A percentile compares a stretch with the other conserved stretches of the same genome.
Conservation (phyloP, 169 alveolate species). For the Perkinsus marinus region DNA sequence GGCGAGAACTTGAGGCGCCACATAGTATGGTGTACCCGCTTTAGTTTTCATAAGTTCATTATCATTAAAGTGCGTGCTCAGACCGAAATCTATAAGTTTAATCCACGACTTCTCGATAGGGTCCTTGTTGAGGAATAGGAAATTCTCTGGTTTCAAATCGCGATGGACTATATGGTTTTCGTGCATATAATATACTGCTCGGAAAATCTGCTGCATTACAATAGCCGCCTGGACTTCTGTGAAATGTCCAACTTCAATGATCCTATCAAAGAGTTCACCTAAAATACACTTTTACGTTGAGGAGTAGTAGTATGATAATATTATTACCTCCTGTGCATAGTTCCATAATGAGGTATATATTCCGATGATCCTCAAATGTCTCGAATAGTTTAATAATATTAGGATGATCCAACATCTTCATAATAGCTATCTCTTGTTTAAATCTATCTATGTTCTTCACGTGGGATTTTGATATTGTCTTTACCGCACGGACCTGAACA, state of each 20-base stretch:
- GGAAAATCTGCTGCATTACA: conserved; percentile 71
- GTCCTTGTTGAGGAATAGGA: conserved; percentile 41
- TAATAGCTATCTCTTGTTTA: conserved; percentile 58
- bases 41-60: conserved; percentile 41
- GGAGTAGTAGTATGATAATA: too few species aligned
- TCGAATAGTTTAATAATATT: conserved; percentile 45
- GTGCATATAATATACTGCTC: conserved; percentile 66
- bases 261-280: conserved; percentile 91
- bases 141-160: conserved; percentile 76
- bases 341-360: conserved; percentile 60
- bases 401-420: conserved; percentile 36
- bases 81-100: conserved; percentile 72
- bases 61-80: conserved; percentile 46
- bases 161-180: conserved; percentile 67
- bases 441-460: conserved; percentile 51
- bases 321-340: background rate
- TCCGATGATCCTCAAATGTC: conserved; percentile 51
- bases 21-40: conserved; percentile 75
- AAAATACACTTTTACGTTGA: too few species aligned
- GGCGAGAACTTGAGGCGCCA: conserved; percentile 86
- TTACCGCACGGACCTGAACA: conserved; percentile 46
- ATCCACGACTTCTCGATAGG: conserved; percentile 22
- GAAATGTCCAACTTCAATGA: conserved; percentile 66
- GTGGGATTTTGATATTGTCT: conserved; percentile 48
- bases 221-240: conserved; percentile 55